Evolutionary conservation across 2,329 filamentous ascomycete genomes (phyloP), one percentile per base, ranked within the genome.

Genomic region (Aspergillus sp.): DNA sequence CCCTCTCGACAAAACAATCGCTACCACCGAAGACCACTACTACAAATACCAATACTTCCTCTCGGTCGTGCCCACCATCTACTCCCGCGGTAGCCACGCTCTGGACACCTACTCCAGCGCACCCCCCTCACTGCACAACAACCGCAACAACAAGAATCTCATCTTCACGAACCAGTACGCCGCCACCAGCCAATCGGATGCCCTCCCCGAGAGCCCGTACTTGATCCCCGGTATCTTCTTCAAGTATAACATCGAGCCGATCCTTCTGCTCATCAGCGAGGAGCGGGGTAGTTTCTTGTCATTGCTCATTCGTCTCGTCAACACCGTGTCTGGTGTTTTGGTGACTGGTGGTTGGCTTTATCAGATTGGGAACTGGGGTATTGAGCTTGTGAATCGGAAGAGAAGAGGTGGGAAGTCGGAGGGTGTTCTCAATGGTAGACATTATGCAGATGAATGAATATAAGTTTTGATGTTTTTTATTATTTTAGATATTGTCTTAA

Each of bases 11-110:
- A 84, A 85, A 54, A 97, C 93, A 36, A 81, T 90, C 68, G 87
- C 90, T 59, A 70, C 76, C 4, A 91, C 87, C n/a, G 63, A 75
- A 11, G 65, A 69, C 48, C 78, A 95, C 74, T 97, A 96, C 75
- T 85, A 91, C 79, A 94, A 93, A 70, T 97, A 90, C 74, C 93
- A 98, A 70, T 98, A 98, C 78, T 97, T 93, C 73, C 77, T 97
- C 62, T 95, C 88, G 33, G 79, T 98, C 32, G 93, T 98, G 2
- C 93, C 93, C 2, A 98, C 93, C 5, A 81, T 94, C 59, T 98
- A 97, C 76, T 90, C 82, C 65, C 77, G 85, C 47, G 76, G 62
- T 42, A 49, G 54, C 39, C 55, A 61, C 42, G 61, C 59, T 9
- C 63, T 74, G 10, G 73, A 75, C 40, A 67, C 69, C 32, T 62